A percentile compares a stretch with the other conserved stretches of the same genome.
Evolutionary conservation across 305 asterid genomes (phyloP).

Genomic region (Solanum hybrid): DNA sequence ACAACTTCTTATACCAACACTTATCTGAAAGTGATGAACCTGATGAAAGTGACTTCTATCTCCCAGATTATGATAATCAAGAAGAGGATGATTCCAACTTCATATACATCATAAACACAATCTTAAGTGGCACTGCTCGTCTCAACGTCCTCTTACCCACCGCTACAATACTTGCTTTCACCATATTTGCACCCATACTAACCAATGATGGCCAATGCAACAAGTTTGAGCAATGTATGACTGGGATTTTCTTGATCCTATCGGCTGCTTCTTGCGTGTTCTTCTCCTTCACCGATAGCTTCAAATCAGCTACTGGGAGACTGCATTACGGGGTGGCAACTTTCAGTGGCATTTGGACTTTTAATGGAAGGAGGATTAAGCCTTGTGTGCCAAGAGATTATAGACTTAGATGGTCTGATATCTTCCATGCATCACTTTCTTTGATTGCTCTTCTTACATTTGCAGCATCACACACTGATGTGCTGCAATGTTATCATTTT

Average conservation of each 20-base stretch:
- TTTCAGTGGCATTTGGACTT: conserved; percentile 35
- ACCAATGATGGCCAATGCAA: conserved; percentile 50
- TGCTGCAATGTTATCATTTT: conserved; percentile 39
- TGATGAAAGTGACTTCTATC: conserved; percentile 19
- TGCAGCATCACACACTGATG: conserved; percentile 40
- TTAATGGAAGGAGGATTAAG: conserved; percentile 37
- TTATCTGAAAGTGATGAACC: conserved; percentile 18
- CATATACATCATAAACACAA: conserved; percentile 38
- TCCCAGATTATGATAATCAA: conserved; percentile 11
- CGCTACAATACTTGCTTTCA: conserved; percentile 48
- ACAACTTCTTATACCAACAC: conserved; percentile 9
- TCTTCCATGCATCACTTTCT: conserved; percentile 41
- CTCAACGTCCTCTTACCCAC: conserved; percentile 54
- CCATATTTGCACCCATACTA: conserved; percentile 41
- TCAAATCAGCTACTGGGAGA: conserved; percentile 36
- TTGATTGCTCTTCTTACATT: conserved; percentile 41
- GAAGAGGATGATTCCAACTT: conserved; percentile 26
- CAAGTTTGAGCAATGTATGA: conserved; percentile 28
- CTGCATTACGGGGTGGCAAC: conserved; percentile 55
- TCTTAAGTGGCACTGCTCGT: conserved; percentile 47
- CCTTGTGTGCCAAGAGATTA: conserved; percentile 29
- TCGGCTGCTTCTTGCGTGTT: conserved; percentile 39
- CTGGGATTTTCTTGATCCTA: conserved; percentile 26
- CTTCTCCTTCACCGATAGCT: conserved; percentile 50
- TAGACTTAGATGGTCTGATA: conserved; percentile 42